Evolutionary conservation across 2,329 filamentous ascomycete genomes (phyloP), one percentile per base, ranked within the genome.

Genomic region (Hypoxylon sp.): DNA sequence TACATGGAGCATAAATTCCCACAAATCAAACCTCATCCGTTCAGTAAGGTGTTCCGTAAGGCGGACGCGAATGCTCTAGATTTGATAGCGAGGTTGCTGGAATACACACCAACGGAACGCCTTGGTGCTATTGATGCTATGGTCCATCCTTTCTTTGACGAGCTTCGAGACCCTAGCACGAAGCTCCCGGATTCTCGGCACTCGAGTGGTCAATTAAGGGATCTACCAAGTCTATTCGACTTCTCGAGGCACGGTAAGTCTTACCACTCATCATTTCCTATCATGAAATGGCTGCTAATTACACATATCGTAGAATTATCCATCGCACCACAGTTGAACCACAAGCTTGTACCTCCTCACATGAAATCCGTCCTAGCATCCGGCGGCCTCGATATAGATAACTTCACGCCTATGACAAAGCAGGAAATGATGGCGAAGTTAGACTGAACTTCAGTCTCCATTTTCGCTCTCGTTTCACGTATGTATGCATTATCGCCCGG

Each of bases 1-100:
- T 99, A 99, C 82, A 99, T 99, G 96, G 96, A 99, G 83, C 96
- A 99, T 84, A 98, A 98, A 84, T 99, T 99, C 82, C 96, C 96
- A 50, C 96, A 99, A 81, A 99, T 99, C 84, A 99, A 99, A 85
- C 96, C 96, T 63, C 96, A 99, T 77, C 96, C 96, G 27, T 99
- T 99, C 86, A 96, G 92, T 83, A 98, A 98, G 88, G 96, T 99
- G 60, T 98, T 99, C 88, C 91, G 96, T 73, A 97, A 96, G 87
- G 96, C 96, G 61, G 93, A 97, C 72, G 87, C 89, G 30, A 94
- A 93, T 75, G 95, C 96, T 39, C 96, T 99, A 75, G 94, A 98
- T 76, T 84, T 99, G 74, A 98, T 99, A 78, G 96, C 94, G 57
- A 91, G 91, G 69, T 85, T 99, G 61, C 86, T 99, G 63, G 96